These are phyloP conservation scores for Yamadazyma kitorensis DNA, from an alignment of 805 yeast genomes.

Conservation along the genomic window DNA sequence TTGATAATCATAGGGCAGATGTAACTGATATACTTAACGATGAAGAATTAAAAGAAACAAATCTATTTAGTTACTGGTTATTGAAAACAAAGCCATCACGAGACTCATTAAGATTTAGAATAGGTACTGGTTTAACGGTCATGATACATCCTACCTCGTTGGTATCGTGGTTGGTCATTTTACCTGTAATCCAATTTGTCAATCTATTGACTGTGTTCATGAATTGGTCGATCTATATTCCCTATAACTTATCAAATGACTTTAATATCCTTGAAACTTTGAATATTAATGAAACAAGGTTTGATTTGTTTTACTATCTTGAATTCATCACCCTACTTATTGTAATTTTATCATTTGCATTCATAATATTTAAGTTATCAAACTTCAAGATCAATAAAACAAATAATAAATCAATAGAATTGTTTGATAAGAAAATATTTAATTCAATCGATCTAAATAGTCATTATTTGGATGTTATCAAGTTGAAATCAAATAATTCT, in stretches of 20 bases:
- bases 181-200: slow-evolving; percentile 18
- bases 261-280: slow-evolving; percentile 1
- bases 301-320: slow-evolving; percentile 42
- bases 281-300: slow-evolving; percentile 15
- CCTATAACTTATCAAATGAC: slow-evolving; percentile 13
- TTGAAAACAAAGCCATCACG: slow-evolving; percentile 13
- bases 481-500: slow-evolving; percentile 55
- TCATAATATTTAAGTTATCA: slow-evolving; percentile 18
- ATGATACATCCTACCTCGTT: slow-evolving; percentile 37
- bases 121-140: slow-evolving; percentile 21
- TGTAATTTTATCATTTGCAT: slow-evolving; percentile 46
- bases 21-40: slow-evolving; percentile 47
- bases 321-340: slow-evolving; percentile 54
- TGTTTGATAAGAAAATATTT: slow-evolving; percentile 21
- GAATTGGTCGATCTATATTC: slow-evolving; percentile 22
- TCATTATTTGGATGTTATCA: slow-evolving; percentile 63
- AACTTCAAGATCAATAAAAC: slow-evolving; percentile 12
- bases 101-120: slow-evolving; percentile 20
- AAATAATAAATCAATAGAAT: slow-evolving; percentile 11
- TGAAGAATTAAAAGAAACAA: slow-evolving; percentile 9
- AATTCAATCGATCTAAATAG: slow-evolving; percentile 30
- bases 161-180: slow-evolving; percentile 25
- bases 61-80: slow-evolving; percentile 8
- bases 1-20: slow-evolving; percentile 65
- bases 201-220: slow-evolving; percentile 17